phyloP scores from a whole-genome alignment of 2,329 filamentous ascomycete genomes.

The Fusarium caatingaense region DNA sequence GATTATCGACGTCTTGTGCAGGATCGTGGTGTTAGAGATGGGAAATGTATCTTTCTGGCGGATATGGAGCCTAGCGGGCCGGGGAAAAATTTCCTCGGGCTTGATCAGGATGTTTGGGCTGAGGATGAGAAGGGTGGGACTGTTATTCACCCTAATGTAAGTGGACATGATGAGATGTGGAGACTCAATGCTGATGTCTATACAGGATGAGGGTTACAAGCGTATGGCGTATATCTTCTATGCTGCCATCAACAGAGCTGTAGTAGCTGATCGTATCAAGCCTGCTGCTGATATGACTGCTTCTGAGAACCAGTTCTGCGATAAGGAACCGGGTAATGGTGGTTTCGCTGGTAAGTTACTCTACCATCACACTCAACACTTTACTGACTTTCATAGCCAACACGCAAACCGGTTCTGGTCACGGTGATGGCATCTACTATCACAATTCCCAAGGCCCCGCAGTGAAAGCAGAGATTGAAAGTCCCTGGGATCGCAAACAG shows the following conservation, averaged over 20 bases:
- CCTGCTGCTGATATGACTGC: neutral
- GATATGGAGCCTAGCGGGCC: too few species aligned
- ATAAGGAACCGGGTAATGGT: neutral
- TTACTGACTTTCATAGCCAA: neutral
- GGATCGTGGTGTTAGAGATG: too few species aligned
- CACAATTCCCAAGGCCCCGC: neutral
- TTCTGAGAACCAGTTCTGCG: neutral
- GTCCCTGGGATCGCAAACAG: neutral
- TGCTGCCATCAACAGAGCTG: neutral
- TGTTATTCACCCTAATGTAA: too few species aligned
- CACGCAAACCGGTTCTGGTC: neutral
- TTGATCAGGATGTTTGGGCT: too few species aligned
- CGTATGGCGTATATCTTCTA: neutral
- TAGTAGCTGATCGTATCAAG: neutral
- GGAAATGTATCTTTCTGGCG: too few species aligned
- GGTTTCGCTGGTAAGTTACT: neutral
- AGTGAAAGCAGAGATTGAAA: neutral
- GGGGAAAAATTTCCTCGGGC: too few species aligned
- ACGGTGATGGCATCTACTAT: neutral
- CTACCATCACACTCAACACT: rapidly evolving
- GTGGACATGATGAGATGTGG: too few species aligned
- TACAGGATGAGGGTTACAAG: too few species aligned
- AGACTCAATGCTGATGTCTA: too few species aligned
- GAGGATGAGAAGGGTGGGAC: too few species aligned
- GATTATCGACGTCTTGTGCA: too few species aligned